Conservation (phyloP, 169 alveolate genomes). For the Plasmodium cynomolgi region DNA sequence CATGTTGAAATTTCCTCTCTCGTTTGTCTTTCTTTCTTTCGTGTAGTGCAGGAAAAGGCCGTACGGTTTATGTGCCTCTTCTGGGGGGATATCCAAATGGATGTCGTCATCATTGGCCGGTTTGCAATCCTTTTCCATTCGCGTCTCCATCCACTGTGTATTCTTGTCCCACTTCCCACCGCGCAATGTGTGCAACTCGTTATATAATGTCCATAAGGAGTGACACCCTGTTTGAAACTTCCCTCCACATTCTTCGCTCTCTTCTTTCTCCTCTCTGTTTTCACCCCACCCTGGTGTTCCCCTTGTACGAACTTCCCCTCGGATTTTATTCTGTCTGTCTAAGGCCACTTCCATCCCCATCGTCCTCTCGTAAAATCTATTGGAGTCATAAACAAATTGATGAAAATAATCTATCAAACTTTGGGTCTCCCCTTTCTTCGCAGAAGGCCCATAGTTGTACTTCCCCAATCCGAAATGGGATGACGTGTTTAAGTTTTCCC, state of each 20-base stretch:
- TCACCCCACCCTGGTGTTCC: no score
- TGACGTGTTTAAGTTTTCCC: not conserved
- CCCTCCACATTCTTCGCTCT: no score
- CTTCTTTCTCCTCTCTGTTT: no score
- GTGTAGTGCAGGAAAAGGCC: not conserved
- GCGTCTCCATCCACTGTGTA: no score
- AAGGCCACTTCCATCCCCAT: not conserved
- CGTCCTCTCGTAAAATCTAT: not conserved
- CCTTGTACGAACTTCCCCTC: not conserved
- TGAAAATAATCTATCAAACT: not conserved
- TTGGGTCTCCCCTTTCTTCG: not conserved
- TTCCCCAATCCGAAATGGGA: not conserved
- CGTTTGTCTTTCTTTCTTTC: slow-evolving; percentile 11
- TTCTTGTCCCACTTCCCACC: no score
- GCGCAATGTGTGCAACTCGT: no score
- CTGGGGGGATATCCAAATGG: no score
- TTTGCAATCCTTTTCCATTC: no score
- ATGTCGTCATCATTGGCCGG: no score
- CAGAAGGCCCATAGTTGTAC: not conserved
- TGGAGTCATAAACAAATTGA: not conserved
- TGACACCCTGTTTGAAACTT: no score
- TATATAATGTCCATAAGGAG: no score
- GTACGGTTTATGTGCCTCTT: no score
- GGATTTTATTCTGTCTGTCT: not conserved
- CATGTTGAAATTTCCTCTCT: slow-evolving; percentile 7